These are phyloP conservation scores for Stromatinia cepivora DNA, from an alignment of 2,329 filamentous ascomycete species.

Conservation along the genomic window DNA sequence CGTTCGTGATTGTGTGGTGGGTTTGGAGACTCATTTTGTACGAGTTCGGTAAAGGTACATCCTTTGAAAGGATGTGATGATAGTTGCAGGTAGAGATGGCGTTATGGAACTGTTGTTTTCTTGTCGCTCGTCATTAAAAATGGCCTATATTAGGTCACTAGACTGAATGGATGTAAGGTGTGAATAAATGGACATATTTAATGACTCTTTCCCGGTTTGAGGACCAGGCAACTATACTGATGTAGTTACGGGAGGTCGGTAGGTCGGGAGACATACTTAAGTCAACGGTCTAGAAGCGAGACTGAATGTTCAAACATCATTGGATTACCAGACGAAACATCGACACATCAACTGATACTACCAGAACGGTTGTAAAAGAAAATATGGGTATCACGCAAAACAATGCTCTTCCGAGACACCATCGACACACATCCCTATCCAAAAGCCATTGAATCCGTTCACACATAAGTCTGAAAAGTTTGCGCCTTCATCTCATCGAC, in stretches of 20 bases:
- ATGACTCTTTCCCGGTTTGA: too few species aligned
- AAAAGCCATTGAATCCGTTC: background rate
- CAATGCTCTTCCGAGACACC: too few species aligned
- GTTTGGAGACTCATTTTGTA: background rate
- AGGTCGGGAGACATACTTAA: too few species aligned
- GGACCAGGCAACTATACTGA: too few species aligned
- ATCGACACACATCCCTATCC: too few species aligned
- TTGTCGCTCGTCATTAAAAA: background rate
- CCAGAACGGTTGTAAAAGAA: too few species aligned
- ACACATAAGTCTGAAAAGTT: background rate
- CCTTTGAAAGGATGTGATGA: background rate
- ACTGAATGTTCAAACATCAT: too few species aligned
- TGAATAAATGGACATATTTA: background rate
- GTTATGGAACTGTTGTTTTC: background rate
- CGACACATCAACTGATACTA: too few species aligned
- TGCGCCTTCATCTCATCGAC: background rate
- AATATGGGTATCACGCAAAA: too few species aligned
- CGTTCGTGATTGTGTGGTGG: background rate
- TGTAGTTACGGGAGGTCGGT: too few species aligned
- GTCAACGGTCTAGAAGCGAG: too few species aligned
- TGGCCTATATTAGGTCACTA: background rate
- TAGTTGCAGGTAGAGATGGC: background rate
- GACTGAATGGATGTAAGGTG: background rate
- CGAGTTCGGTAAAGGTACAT: background rate
- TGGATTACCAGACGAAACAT: too few species aligned